Evolutionary conservation across 495 filamentous ascomycete genomes (phyloP).

Genomic region (Diplogelasinospora grovesii): DNA sequence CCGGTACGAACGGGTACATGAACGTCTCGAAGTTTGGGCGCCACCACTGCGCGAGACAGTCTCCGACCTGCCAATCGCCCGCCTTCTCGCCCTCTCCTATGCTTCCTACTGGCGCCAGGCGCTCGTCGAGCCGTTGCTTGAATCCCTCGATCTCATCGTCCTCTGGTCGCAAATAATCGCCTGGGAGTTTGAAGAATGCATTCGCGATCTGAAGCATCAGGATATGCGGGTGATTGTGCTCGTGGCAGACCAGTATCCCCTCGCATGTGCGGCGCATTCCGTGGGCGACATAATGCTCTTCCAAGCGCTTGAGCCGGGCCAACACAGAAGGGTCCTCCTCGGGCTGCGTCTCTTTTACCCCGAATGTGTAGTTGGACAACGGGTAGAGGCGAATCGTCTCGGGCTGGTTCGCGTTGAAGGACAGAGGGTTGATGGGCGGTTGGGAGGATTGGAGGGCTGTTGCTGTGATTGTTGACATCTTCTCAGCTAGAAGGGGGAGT

Average conservation of each 20-base stretch:
- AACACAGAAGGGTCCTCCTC: conserved; percentile 96
- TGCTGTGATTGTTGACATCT: conserved; percentile 70
- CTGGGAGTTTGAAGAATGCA: conserved; percentile 97
- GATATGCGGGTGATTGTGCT: conserved; percentile 97
- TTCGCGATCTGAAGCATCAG: conserved; percentile 99
- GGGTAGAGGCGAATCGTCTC: conserved; percentile 89
- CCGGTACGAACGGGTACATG: conserved; percentile 97
- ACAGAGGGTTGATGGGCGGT: conserved; percentile 70
- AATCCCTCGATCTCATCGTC: conserved; percentile 91
- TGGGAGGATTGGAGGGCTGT: conserved; percentile 63
- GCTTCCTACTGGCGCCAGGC: conserved; percentile 82
- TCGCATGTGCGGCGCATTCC: conserved; percentile 97
- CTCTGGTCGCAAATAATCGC: conserved; percentile 86
- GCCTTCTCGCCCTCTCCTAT: conserved; percentile 83
- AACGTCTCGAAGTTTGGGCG: conserved; percentile 98
- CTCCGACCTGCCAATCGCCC: conserved; percentile 88
- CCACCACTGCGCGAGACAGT: conserved; percentile 97
- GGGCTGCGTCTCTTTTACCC: conserved; percentile 94
- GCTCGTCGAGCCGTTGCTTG: conserved; percentile 84
- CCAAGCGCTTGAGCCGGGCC: conserved; percentile 82
- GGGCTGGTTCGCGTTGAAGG: conserved; percentile 85
- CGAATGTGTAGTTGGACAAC: conserved; percentile 96
- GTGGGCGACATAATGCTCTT: conserved; percentile 86
- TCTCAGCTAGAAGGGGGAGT: too few relatives aligned
- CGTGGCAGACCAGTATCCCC: conserved; percentile 93